Evolutionary conservation across 2,329 filamentous ascomycete species (phyloP), one percentile per base, ranked within the genome.

Genomic region (Arthrobotrys sinensis): DNA sequence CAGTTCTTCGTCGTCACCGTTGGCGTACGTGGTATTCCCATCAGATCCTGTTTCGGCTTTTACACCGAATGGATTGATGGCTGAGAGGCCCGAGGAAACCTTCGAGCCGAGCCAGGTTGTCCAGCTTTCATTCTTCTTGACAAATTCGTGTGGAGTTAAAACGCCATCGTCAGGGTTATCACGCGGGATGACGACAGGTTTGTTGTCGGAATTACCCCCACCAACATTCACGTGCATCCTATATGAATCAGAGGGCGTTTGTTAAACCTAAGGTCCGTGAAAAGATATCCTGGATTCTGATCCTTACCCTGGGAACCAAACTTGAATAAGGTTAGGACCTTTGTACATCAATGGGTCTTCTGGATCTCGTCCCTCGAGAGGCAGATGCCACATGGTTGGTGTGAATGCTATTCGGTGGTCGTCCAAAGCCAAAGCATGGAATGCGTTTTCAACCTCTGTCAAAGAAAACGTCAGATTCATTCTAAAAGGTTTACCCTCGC

Each of bases 221-320:
- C 88, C 88, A 1, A 88, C 83, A 69, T 88, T 87, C 8, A 85
- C 84, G 80, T 89, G 88, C 32, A 85, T 85, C 4, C 88, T 88
- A 0, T 87, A 48, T 14, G 36, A 6, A 16, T 4, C 24, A 16
- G 16, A n/a, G n/a, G 11, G 53, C 19, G 5, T 21, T 38, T 55
- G 16, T 19, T 34, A 43, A 11, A 11, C 1, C 24, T 28, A 28
- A 28, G 12, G 57, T 46, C 11, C 10, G 7, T 10, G 1, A 21
- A 10, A 40, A 43, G 12, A 24, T 3, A 16, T n/a, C 14, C 10
- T n/a, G n/a, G 45, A 10, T 65, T 19, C 16, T 7, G 3, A 36
- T 53, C 19, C 64, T 55, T 72, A 78, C 75, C 70, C 76, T 10
- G 76, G 76, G 43, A 79, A 79, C 76, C 68, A 79, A 40, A 79